Base-by-base conservation (phyloP, 208 protist species). In the Naegleria lovaniensis region DNA sequence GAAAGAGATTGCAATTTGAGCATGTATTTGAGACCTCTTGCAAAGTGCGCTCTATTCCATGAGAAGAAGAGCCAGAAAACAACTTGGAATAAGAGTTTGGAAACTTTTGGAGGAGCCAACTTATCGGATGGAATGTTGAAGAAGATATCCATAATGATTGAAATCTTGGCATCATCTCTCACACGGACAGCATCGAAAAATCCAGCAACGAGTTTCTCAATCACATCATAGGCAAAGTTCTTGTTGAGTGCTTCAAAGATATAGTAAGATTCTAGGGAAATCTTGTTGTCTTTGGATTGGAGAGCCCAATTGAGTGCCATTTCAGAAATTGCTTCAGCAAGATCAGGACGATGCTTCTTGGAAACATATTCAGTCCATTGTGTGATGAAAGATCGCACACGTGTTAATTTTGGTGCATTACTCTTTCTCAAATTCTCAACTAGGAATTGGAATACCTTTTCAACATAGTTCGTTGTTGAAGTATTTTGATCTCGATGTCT, bases 121-220 rank as follows among this genome's bases (percentile, higher is more conserved):
- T 79, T 79, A 9, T 79, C 67, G 36, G 67, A 79, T 36, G 67
- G 67, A 79, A 79, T 79, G 25, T 79, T 79, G 67, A 79, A 79
- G 16, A 79, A 79, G 9, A 79, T 79, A 36, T 79, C 67, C 67
- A 79, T 79, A 79, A 79, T 79, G 1, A 79, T 79, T 36, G 29
- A 79, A 79, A 79, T 79, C 25, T 79, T 79, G 16, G 67, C 16
- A 36, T 79, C 67, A 79, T 79, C 67, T 79, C 67, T 79, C 0
- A 79, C 67, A 36, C 67, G 19, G 1, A 79, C 67, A 79, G 67
- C 67, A 79, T 79, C 67, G n/a, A 79, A 79, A n/a, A 79, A 79
- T 36, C 29, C 67, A 29, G n/a, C n/a, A 11, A 79, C 67, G 19
- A 79, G n/a, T 33, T 79, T 79, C n/a, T 79, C 67, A 79, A 79